Evolutionary conservation across 2,329 filamentous ascomycete species (phyloP).

Genomic region (Pezizomycotina sp.): DNA sequence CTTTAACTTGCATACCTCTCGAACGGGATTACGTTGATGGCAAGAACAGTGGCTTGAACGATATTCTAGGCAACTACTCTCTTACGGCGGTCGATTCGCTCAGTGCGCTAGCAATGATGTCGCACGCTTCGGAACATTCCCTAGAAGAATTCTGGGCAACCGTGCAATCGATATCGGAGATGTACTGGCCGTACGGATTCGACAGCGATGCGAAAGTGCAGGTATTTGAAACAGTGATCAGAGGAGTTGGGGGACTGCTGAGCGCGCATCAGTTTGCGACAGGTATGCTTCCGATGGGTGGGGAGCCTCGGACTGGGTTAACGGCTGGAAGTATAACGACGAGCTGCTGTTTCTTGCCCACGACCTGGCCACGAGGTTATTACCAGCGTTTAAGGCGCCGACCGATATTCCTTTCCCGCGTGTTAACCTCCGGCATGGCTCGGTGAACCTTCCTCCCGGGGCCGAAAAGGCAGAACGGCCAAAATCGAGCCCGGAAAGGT

Average conservation of each 20-base stretch:
- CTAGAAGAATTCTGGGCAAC: slow-evolving; percentile 45
- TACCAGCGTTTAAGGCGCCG: slow-evolving; percentile 69
- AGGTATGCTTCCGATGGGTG: slow-evolving; percentile 71
- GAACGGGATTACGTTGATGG: slow-evolving; percentile 69
- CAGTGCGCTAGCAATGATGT: slow-evolving; percentile 81
- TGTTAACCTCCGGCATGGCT: slow-evolving; percentile 77
- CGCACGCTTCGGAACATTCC: slow-evolving; percentile 38
- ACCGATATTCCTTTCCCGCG: slow-evolving; percentile 89
- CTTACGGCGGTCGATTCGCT: slow-evolving; percentile 89
- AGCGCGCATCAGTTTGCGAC: slow-evolving; percentile 88
- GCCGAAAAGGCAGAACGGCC: slow-evolving; percentile 29
- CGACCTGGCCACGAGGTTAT: slow-evolving; percentile 64
- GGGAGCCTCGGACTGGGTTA: slow-evolving; percentile 43
- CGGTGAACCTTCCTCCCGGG: slow-evolving; percentile 54
- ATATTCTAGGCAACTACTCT: slow-evolving; percentile 93
- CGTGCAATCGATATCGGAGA: slow-evolving; percentile 25
- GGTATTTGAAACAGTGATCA: slow-evolving; percentile 94
- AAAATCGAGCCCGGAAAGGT: slow-evolving; percentile 30
- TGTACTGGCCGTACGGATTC: slow-evolving; percentile 50
- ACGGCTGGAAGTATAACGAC: slow-evolving; percentile 61
- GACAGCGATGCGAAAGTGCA: slow-evolving; percentile 96
- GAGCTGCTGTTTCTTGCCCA: slow-evolving; percentile 78
- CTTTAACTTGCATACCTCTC: slow-evolving; percentile 67
- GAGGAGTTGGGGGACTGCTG: slow-evolving; percentile 74
- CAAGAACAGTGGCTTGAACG: slow-evolving; percentile 71